phyloP scores from a whole-genome alignment of 257 asterid species.

The Hygrophila difformis region DNA sequence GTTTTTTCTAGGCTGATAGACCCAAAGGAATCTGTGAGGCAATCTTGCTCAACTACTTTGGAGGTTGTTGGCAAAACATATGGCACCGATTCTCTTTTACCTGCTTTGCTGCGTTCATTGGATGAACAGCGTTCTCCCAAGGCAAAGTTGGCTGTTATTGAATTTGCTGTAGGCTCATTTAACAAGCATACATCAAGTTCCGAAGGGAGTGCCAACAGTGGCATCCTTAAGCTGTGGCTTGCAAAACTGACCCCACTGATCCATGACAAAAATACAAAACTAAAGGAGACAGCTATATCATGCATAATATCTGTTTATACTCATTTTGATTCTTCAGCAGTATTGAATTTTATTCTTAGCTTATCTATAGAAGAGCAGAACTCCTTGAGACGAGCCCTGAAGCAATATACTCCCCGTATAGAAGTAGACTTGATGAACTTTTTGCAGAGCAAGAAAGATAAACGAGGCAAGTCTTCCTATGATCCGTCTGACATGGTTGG shows the following conservation, averaged over 20 bases:
- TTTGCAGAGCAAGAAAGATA: slow-evolving; percentile 91
- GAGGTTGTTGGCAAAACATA: slow-evolving; percentile 90
- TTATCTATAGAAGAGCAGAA: slow-evolving; percentile 95
- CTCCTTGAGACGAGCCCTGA: slow-evolving; percentile 88
- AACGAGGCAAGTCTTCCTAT: slow-evolving; percentile 70
- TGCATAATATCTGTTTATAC: slow-evolving; percentile 89
- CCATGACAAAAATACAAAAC: slow-evolving; percentile 84
- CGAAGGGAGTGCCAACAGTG: slow-evolving; percentile 78
- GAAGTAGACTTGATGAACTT: slow-evolving; percentile 97
- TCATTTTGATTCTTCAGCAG: slow-evolving; percentile 73
- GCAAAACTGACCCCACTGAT: slow-evolving; percentile 86
- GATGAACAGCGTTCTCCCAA: slow-evolving; percentile 99
- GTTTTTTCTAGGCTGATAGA: slow-evolving; percentile 95
- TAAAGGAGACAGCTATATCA: slow-evolving; percentile 87
- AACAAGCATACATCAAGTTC: slow-evolving; percentile 70
- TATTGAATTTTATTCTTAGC: slow-evolving; percentile 79
- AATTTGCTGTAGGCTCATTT: slow-evolving; percentile 84
- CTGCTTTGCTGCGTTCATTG: slow-evolving; percentile 90
- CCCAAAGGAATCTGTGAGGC: slow-evolving; percentile 94
- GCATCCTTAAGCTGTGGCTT: slow-evolving; percentile 95
- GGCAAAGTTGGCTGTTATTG: slow-evolving; percentile 95
- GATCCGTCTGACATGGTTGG: slow-evolving; percentile 88
- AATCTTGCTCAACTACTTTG: slow-evolving; percentile 86
- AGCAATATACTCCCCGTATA: slow-evolving; percentile 95
- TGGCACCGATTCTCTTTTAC: slow-evolving; percentile 84